Evolutionary conservation across 495 filamentous ascomycete genomes (phyloP), one percentile per base, ranked within the genome.

Genomic region (Peziza echinospora): DNA sequence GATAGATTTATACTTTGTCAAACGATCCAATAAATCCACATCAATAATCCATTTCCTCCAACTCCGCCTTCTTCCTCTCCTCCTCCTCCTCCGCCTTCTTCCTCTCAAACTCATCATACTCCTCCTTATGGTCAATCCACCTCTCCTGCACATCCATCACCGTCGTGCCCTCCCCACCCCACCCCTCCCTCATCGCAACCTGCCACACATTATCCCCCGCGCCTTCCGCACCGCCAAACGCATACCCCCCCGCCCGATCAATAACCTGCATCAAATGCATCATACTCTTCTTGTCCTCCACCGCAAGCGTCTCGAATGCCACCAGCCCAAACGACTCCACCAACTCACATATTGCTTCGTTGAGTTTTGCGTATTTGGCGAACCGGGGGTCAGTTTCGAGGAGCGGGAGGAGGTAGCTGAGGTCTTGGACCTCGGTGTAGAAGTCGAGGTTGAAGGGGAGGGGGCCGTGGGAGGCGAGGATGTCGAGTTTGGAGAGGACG

Each of bases 351-450:
- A 97, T 80, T 0, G 89, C 87, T 46, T 75, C 69, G 61, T 96
- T 94, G 5, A 97, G 64, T 5, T 75, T 71, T 26, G 75, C 70
- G 55, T 86, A 96, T 57, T 91, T 93, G 44, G 68, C 72, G 49
- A 54, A 68, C 57, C n/a, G 65, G 58, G 19, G 62, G 13, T 11
- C 13, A 2, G 13, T 13, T 48, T 67, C 77, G 10, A 97, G 73
- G 43, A 77, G 67, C 0, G 87, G 84, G 6, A 89, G 69, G 16
- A 97, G 73, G 52, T 92, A 82, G 2, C 68, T 69, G 5, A 97
- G 75, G 48, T 93, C 84, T 63, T 96, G 84, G n/a, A 94, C 85
- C 58, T 97, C 89, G 45, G 89, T 93, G 63, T 96, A 97, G 61
- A 76, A 97, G 52, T 93, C 84, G 26, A 97, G 72, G 53, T 87